Conservation (phyloP, 192 early-diverging fungal species). For the Coemansia sp. region DNA sequence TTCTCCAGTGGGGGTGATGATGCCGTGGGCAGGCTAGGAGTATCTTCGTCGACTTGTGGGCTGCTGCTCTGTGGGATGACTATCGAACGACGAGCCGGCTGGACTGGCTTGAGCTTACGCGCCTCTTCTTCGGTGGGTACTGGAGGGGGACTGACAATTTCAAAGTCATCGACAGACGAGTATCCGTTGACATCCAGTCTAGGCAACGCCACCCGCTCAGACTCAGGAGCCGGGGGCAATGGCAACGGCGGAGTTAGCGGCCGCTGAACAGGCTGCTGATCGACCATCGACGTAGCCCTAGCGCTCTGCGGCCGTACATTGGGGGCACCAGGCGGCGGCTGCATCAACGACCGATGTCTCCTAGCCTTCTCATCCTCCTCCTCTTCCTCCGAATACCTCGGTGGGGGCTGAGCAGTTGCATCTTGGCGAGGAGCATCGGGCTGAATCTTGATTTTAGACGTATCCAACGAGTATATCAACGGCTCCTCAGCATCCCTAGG, state of each 20-base stretch:
- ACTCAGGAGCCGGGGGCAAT: constrained; percentile 3
- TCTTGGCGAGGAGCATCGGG: constrained; percentile 36
- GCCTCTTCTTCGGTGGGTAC: constrained; percentile 14
- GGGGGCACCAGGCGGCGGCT: constrained; percentile 27
- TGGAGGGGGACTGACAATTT: constrained; percentile 33
- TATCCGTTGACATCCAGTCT: constrained; percentile 14
- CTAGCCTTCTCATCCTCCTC: constrained; percentile 21
- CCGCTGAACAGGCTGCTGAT: constrained; percentile 2
- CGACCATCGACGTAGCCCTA: constrained; percentile 46
- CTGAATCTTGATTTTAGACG: constrained; percentile 59
- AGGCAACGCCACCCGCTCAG: not conserved
- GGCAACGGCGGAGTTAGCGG: constrained; percentile 2
- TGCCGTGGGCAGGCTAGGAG: constrained; percentile 6
- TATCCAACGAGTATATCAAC: constrained; percentile 49
- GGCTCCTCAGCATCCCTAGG: constrained; percentile 26
- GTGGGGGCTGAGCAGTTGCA: not conserved
- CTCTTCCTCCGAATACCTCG: constrained; percentile 11
- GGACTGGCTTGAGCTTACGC: constrained; percentile 11
- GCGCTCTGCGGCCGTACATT: constrained; percentile 8
- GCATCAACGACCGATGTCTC: constrained; percentile 46
- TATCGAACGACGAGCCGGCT: constrained; percentile 45
- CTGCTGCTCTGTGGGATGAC: constrained; percentile 34
- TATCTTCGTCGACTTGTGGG: constrained; percentile 16
- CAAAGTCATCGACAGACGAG: constrained; percentile 43
- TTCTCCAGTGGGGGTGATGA: not conserved